Base-by-base conservation (phyloP, 345 rosid species). In the Nasturtium officinale region DNA sequence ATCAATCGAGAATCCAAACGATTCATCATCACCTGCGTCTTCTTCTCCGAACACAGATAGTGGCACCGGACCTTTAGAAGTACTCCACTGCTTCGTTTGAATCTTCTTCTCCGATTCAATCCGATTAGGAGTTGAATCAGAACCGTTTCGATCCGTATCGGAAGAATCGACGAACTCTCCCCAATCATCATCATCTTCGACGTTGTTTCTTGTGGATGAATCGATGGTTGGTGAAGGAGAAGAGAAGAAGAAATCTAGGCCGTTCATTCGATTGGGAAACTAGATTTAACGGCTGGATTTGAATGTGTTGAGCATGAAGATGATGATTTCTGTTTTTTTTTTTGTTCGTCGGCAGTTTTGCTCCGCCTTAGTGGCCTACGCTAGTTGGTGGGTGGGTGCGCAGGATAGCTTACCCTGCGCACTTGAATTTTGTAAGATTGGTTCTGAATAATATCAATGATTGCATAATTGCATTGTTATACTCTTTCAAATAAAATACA, bases 31-130 rank as follows among this genome's bases (percentile, higher is more conserved):
- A 23, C 52, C 80, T n/a, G 29, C 87, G 9, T 72, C 82, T 17
- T 73, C 85, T 57, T 84, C 89, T 58, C 98, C 97, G 69, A 94
- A 94, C 7, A 90, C 78, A 40, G 97, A 90, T n/a, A 94, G 79
- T 64, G 97, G 97, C 74, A 94, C 76, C 28, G 92, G 92, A 69
- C 96, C 92, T 25, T 67, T 63, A 7, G 83, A 82, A 75, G 73
- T 87, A 56, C 26, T 58, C 87, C 88, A 79, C 70, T 16, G 77
- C 69, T 16, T 75, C 69, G 23, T 16, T 37, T 59, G 77, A 60
- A 2, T 51, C 42, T 55, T 72, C 61, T 55, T 40, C 67, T 48
- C 79, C 8, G 86, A 74, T 2, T 71, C 77, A 56, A 61, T 73
- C 53, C 75, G 73, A 62, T 70, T 65, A n/a, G 82, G 84, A 10